phyloP scores from a whole-genome alignment of 2,329 filamentous ascomycete genomes.

The Ophiostoma australiae region DNA sequence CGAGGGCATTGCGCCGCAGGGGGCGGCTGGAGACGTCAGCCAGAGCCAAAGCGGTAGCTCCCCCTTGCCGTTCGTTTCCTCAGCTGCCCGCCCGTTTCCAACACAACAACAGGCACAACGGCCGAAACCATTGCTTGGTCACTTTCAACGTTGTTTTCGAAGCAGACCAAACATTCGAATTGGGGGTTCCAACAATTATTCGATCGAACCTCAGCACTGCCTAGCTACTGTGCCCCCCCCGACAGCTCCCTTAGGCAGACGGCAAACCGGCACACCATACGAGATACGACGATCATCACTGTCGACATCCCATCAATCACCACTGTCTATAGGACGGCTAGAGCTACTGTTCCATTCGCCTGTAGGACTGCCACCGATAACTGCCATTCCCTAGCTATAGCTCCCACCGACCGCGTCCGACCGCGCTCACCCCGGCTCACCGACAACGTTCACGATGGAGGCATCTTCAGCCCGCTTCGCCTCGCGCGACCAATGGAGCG shows the following conservation, averaged over 20 bases:
- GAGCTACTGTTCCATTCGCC: neutral
- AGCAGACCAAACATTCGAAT: neutral
- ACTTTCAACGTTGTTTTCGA: neutral
- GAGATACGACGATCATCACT: neutral
- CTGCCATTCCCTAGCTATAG: neutral
- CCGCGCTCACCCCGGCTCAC: neutral
- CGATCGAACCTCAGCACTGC: neutral
- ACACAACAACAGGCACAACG: conserved; percentile 3
- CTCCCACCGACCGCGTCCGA: neutral
- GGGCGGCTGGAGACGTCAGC: conserved; percentile 10
- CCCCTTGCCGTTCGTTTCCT: neutral
- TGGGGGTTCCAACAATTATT: neutral
- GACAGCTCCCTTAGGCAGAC: conserved; percentile 16
- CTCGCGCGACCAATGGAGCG: conserved; percentile 78
- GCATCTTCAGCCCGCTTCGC: conserved; percentile 93
- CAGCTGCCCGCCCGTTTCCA: neutral
- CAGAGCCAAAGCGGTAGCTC: conserved; percentile 4
- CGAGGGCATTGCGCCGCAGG: neutral
- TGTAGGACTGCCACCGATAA: neutral
- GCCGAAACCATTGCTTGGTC: neutral
- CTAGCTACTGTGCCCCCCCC: neutral
- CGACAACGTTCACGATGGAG: conserved; percentile 58
- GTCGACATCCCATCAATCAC: neutral
- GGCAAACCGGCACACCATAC: conserved; percentile 11
- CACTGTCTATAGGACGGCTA: neutral